These are phyloP conservation scores for Tremellales sp. DNA, from an alignment of 1,284 basidiomycete genomes.

Conservation along the genomic window DNA sequence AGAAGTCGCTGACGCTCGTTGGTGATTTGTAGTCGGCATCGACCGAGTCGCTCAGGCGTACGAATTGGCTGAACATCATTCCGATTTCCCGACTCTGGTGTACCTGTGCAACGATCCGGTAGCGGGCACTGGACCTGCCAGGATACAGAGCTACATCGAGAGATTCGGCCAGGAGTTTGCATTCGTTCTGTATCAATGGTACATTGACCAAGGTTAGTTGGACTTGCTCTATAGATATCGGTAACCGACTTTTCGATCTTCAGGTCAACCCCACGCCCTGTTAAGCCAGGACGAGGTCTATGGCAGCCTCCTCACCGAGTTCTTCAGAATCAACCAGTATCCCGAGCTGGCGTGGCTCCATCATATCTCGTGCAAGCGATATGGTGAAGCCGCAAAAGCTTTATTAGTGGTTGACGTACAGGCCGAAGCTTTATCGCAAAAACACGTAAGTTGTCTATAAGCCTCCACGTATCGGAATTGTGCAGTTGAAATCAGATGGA, in stretches of 20 bases:
- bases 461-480: neutral
- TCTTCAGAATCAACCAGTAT: constrained; percentile 64
- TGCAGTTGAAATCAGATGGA: neutral
- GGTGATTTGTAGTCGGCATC: constrained; percentile 55
- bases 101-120: constrained; percentile 64
- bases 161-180: constrained; percentile 81
- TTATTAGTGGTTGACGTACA: constrained; percentile 61
- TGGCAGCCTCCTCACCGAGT: constrained; percentile 64
- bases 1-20: neutral
- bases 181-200: constrained; percentile 74
- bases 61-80: constrained; percentile 74
- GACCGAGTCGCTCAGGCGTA: constrained; percentile 70
- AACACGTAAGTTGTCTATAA: constrained; percentile 59
- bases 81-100: constrained; percentile 76
- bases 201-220: constrained; percentile 52
- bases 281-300: constrained; percentile 68
- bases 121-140: constrained; percentile 31
- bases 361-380: constrained; percentile 68
- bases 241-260: neutral
- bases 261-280: constrained; percentile 69
- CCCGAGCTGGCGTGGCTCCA: constrained; percentile 83
- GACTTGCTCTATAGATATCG: neutral
- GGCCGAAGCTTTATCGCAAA: constrained; percentile 60
- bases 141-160: constrained; percentile 65
- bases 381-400: constrained; percentile 61